A percentile compares a stretch with the other conserved stretches of the same genome.
Evolutionary conservation across 2,329 filamentous ascomycete species (phyloP).

Genomic region (Claviceps sorghi): DNA sequence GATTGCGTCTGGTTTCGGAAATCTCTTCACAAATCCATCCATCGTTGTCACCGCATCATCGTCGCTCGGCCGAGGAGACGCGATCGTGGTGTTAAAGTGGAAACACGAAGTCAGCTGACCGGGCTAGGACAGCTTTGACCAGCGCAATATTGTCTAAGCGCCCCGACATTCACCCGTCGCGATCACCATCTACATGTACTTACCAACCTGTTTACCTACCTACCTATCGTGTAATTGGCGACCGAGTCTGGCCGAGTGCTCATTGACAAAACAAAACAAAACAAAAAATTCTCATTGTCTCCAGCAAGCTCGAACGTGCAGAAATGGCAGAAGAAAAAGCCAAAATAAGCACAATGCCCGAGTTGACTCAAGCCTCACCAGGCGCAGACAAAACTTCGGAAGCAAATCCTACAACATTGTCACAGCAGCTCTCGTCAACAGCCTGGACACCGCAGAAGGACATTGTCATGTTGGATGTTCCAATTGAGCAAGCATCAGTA

Average conservation of each 20-base stretch:
- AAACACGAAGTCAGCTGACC: constrained; percentile 27
- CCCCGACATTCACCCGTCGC: constrained; percentile 4
- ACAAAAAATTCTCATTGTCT: neutral
- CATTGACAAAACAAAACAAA: neutral
- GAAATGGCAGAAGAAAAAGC: constrained; percentile 18
- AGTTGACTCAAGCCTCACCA: constrained; percentile 10
- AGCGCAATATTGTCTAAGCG: neutral
- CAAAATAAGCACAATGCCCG: constrained; percentile 10
- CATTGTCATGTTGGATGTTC: constrained; percentile 29
- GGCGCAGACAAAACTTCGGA: constrained; percentile 11
- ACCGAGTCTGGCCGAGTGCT: neutral
- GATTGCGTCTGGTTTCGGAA: constrained; percentile 11
- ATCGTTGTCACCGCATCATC: constrained; percentile 13
- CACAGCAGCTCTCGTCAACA: constrained; percentile 1
- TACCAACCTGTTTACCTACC: neutral
- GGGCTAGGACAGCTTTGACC: neutral
- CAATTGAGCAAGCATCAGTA: constrained; percentile 27
- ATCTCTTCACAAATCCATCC: constrained; percentile 24
- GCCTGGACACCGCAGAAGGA: constrained; percentile 20
- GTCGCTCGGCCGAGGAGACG: constrained; percentile 1
- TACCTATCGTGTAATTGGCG: neutral
- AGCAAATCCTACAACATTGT: constrained; percentile 8
- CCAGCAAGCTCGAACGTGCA: neutral
- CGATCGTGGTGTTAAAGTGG: neutral
- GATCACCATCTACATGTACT: neutral